Evolutionary conservation across 2,329 filamentous ascomycete species (phyloP).

Genomic region (Tolypocladium inflatum): DNA sequence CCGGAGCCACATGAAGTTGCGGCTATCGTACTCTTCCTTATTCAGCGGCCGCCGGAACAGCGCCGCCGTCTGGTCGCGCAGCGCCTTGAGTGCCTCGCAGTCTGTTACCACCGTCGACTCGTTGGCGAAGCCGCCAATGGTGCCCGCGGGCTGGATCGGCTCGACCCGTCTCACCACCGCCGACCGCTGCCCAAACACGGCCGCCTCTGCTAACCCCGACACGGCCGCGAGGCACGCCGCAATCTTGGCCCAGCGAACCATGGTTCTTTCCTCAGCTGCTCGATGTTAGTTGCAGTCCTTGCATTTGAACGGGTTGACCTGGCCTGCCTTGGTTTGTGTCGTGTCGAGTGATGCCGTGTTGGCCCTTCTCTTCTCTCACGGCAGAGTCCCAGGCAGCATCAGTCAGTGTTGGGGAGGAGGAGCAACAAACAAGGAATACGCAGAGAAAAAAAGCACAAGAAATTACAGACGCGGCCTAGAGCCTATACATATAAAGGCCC

Average conservation of each 20-base stretch:
- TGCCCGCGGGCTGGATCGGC: not conserved
- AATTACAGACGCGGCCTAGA: not conserved
- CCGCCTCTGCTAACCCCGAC: not conserved
- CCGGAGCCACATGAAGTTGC: conserved; percentile 1
- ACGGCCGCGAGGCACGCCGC: not conserved
- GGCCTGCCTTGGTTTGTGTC: not conserved
- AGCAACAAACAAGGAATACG: not conserved
- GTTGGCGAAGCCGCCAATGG: not conserved
- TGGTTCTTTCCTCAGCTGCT: not conserved
- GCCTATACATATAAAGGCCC: not conserved
- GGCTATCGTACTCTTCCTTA: not conserved
- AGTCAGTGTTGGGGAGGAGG: too few relatives aligned
- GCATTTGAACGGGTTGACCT: too few relatives aligned
- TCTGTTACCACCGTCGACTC: not conserved
- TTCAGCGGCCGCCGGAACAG: not conserved
- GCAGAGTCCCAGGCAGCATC: not conserved
- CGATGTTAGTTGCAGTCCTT: too few relatives aligned
- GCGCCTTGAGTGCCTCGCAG: not conserved
- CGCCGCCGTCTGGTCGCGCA: not conserved
- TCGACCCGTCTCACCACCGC: not conserved
- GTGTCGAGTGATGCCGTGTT: not conserved
- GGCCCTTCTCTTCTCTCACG: not conserved
- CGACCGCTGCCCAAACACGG: not conserved
- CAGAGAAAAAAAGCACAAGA: not conserved
- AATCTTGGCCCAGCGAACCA: not conserved